Evolutionary conservation across 1,284 basidiomycete species (phyloP).

Genomic region (Psilocybe mexicana): DNA sequence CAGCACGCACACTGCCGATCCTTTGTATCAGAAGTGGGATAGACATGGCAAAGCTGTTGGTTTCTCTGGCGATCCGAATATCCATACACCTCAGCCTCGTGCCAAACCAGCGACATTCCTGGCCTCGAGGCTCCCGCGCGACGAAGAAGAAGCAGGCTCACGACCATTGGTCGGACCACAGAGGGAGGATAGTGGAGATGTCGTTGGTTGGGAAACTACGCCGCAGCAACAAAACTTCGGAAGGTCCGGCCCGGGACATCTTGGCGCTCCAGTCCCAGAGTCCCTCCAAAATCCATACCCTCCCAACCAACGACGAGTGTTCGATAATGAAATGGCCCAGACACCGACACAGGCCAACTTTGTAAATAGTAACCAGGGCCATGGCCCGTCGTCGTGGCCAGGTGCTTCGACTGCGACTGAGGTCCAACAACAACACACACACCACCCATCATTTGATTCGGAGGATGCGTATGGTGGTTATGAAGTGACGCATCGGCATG

Average conservation of each 20-base stretch:
- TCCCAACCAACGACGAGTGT: conserved; percentile 2
- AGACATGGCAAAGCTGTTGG: conserved; percentile 23
- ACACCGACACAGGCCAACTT: conserved; percentile 23
- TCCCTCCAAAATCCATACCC: conserved; percentile 11
- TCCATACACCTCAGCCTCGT: conserved; percentile 19
- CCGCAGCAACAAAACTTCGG: background rate
- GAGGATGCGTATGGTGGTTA: conserved; percentile 16
- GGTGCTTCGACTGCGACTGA: background rate
- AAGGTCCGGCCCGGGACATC: background rate
- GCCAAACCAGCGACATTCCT: conserved; percentile 4
- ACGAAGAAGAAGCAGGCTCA: conserved; percentile 17
- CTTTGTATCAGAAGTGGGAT: conserved; percentile 31
- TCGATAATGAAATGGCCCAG: conserved; percentile 14
- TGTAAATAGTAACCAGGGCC: conserved; percentile 4
- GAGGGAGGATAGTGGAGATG: conserved; percentile 28
- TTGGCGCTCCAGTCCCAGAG: background rate
- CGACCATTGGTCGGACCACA: conserved; percentile 16
- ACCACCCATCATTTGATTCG: conserved; percentile 5
- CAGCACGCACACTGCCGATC: conserved; percentile 29
- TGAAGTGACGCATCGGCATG: conserved; percentile 11
- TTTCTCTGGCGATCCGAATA: conserved; percentile 22
- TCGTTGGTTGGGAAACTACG: conserved; percentile 30
- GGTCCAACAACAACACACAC: background rate
- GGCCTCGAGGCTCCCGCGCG: conserved; percentile 12
- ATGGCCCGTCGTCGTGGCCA: no score